These are phyloP conservation scores for Euryodendron excelsum DNA, from an alignment of 148 eudicot species.

Conservation along the genomic window DNA sequence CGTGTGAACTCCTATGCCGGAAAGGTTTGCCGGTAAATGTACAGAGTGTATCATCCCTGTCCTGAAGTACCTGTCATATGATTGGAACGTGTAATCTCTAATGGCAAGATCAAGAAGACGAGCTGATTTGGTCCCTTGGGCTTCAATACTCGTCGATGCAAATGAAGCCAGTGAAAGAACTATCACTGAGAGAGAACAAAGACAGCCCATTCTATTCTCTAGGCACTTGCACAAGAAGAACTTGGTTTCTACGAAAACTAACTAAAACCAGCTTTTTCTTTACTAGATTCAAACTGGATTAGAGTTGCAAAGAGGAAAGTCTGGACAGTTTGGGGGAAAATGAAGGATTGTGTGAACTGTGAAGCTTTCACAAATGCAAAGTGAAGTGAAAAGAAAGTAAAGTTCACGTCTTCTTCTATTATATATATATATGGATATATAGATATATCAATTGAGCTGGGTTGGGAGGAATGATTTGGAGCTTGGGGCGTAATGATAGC, in stretches of 20 bases:
- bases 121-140: conserved; percentile 47
- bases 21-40: conserved; percentile 60
- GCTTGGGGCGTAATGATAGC: conserved; percentile 53
- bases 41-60: conserved; percentile 57
- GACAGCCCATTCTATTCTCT: conserved; percentile 80
- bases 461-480: conserved; percentile 41
- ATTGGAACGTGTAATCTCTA: conserved; percentile 65
- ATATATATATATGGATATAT: conserved; percentile 5
- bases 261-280: not conserved
- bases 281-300: not conserved
- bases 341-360: not conserved
- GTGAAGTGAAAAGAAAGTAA: conserved; percentile 22
- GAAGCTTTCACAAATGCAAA: conserved; percentile 9
- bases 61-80: conserved; percentile 30
- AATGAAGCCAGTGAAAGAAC: conserved; percentile 33
- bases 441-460: conserved; percentile 2
- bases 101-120: conserved; percentile 68
- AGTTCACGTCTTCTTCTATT: conserved; percentile 14
- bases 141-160: conserved; percentile 13
- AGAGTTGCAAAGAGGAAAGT: conserved; percentile 19
- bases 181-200: conserved; percentile 28
- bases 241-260: not conserved
- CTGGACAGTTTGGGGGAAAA: conserved; percentile 4
- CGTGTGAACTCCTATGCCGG: conserved; percentile 51
- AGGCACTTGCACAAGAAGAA: not conserved